These are phyloP conservation scores for Parastagonospora avenae DNA, from an alignment of 2,329 filamentous ascomycete species.

Conservation along the genomic window DNA sequence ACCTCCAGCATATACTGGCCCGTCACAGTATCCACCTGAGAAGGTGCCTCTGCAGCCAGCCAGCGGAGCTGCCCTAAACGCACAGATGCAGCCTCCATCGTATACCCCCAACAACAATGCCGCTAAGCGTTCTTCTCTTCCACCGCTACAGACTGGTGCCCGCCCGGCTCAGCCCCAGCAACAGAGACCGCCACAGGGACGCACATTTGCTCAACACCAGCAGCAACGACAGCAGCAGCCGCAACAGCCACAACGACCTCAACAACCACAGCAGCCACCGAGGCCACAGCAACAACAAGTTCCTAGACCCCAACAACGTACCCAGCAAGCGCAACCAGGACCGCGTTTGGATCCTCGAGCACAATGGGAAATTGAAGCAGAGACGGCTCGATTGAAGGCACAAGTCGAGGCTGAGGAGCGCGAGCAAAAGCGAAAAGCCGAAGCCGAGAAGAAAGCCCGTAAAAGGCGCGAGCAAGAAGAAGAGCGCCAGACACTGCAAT, in stretches of 20 bases:
- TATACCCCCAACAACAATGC: constrained; percentile 18
- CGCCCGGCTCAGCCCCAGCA: constrained; percentile 19
- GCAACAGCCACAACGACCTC: constrained; percentile 5
- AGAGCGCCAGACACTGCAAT: constrained; percentile 46
- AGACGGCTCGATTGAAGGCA: constrained; percentile 54
- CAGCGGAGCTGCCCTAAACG: constrained; percentile 19
- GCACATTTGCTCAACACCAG: constrained; percentile 7
- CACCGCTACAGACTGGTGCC: constrained; percentile 30
- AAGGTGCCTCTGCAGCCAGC: constrained; percentile 21
- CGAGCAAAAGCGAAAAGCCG: constrained; percentile 53
- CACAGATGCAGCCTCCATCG: constrained; percentile 21
- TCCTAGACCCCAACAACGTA: constrained; percentile 37
- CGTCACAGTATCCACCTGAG: constrained; percentile 26
- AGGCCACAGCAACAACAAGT: not conserved
- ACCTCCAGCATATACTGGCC: constrained; percentile 29
- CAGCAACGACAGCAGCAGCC: constrained; percentile 6
- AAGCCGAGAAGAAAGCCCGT: constrained; percentile 58
- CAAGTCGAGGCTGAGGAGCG: constrained; percentile 51
- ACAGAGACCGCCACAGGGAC: constrained; percentile 6
- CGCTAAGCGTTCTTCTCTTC: constrained; percentile 35
- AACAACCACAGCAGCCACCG: constrained; percentile 11
- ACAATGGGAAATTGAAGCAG: constrained; percentile 59
- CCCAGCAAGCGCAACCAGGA: constrained; percentile 11
- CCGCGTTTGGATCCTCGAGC: constrained; percentile 53
- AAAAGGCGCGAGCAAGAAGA: constrained; percentile 63